These are phyloP conservation scores for Aphanocladium album DNA, from an alignment of 2,329 filamentous ascomycete species.

Conservation along the genomic window DNA sequence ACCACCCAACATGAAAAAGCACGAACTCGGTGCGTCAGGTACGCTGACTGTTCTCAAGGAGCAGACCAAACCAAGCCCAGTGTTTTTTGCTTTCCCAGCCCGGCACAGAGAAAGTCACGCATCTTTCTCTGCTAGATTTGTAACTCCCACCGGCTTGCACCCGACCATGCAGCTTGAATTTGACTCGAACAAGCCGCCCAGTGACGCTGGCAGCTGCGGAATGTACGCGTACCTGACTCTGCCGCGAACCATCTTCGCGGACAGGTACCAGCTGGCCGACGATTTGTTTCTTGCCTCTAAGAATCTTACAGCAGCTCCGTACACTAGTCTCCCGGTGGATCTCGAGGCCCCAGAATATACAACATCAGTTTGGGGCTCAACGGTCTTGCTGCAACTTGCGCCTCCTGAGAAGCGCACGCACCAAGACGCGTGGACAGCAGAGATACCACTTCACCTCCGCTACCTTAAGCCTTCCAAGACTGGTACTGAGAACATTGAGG, in stretches of 20 bases:
- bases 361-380: slow-evolving; percentile 71
- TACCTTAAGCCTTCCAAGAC: slow-evolving; percentile 63
- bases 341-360: slow-evolving; percentile 87
- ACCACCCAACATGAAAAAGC: slow-evolving; percentile 53
- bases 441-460: slow-evolving; percentile 79
- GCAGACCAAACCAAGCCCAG: slow-evolving; percentile 64
- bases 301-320: slow-evolving; percentile 64
- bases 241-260: slow-evolving; percentile 75
- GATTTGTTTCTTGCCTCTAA: slow-evolving; percentile 74
- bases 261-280: slow-evolving; percentile 79
- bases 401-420: slow-evolving; percentile 38
- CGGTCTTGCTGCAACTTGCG: slow-evolving; percentile 68
- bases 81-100: slow-evolving; percentile 78
- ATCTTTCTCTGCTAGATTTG: slow-evolving; percentile 59
- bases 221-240: slow-evolving; percentile 79
- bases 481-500: slow-evolving; percentile 49
- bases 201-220: slow-evolving; percentile 56
- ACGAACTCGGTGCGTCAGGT: slow-evolving; percentile 75
- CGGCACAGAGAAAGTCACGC: slow-evolving; percentile 60
- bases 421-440: slow-evolving; percentile 52
- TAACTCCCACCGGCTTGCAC: slow-evolving; percentile 74
- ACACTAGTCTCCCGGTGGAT: slow-evolving; percentile 72
- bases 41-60: slow-evolving; percentile 74
- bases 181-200: slow-evolving; percentile 44
- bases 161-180: slow-evolving; percentile 70